Evolutionary conservation across 2,329 filamentous ascomycete genomes (phyloP).

Genomic region (Pezicula carpinea): DNA sequence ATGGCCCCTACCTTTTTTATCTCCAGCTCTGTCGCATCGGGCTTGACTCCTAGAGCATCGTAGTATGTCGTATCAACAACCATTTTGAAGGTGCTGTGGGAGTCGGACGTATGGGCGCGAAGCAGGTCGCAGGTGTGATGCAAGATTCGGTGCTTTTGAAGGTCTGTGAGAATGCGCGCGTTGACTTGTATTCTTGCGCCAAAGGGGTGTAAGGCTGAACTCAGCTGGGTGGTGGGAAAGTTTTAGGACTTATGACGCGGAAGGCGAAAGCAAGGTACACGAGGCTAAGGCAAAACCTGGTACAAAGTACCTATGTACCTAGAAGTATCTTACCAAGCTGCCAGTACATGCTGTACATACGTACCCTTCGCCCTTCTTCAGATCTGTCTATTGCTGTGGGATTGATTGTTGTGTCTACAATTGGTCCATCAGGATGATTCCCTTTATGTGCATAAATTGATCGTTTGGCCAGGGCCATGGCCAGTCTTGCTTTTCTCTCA

Average conservation of each 20-base stretch:
- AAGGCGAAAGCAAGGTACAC: slow-evolving; percentile 11
- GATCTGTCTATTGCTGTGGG: too few relatives aligned
- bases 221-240: slow-evolving; percentile 5
- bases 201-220: slow-evolving; percentile 6
- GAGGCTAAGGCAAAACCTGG: neutral
- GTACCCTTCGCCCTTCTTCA: too few relatives aligned
- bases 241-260: slow-evolving; percentile 11
- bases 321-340: too few relatives aligned
- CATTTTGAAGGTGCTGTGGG: slow-evolving; percentile 16
- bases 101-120: neutral
- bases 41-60: slow-evolving; percentile 78
- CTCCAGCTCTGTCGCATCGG: slow-evolving; percentile 82
- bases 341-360: too few relatives aligned
- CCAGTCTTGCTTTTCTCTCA: too few relatives aligned
- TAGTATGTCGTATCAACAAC: slow-evolving; percentile 31
- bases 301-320: too few relatives aligned
- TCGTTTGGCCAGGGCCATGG: too few relatives aligned
- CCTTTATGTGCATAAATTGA: too few relatives aligned
- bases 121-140: neutral
- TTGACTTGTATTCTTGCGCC: neutral
- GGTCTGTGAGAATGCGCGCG: too few relatives aligned
- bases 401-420: too few relatives aligned
- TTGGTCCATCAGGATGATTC: too few relatives aligned
- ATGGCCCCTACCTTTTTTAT: slow-evolving; percentile 77
- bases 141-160: too few relatives aligned